These are phyloP conservation scores for Aristolochia fimbriata DNA, from an alignment of 164 flowering plant genomes.

Conservation along the genomic window DNA sequence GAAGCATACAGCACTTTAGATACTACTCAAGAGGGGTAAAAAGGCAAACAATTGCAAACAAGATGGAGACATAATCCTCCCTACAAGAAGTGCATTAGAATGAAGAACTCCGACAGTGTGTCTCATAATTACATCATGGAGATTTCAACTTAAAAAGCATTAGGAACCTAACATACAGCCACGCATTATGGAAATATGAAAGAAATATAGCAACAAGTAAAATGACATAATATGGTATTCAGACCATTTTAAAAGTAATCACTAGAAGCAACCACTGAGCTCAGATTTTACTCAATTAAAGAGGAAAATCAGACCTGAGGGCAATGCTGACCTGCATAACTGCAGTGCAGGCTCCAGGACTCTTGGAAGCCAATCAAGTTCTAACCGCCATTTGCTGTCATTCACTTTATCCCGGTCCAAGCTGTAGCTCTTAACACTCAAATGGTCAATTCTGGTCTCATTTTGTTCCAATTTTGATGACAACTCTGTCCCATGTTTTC, in stretches of 20 bases:
- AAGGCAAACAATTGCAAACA: no score
- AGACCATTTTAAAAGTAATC: neutral
- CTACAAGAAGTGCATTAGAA: no score
- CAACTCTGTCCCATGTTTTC: slow-evolving; percentile 11
- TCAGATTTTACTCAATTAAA: neutral
- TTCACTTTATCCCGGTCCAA: slow-evolving; percentile 43
- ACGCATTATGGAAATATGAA: neutral
- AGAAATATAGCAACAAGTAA: neutral
- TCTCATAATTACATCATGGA: neutral
- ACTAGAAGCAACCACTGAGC: neutral
- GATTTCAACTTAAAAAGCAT: neutral
- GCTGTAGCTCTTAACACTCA: slow-evolving; percentile 16
- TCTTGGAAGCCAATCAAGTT: slow-evolving; percentile 80
- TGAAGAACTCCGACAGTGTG: no score
- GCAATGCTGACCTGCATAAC: slow-evolving; percentile 62
- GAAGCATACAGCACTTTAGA: no score
- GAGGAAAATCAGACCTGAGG: slow-evolving; percentile 43
- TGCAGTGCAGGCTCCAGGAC: slow-evolving; percentile 88
- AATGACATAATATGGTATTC: neutral
- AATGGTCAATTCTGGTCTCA: slow-evolving; percentile 7
- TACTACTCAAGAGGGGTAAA: no score
- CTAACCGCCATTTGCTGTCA: slow-evolving; percentile 54
- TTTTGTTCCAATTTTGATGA: slow-evolving; percentile 5
- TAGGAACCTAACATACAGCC: neutral
- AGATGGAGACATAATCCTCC: no score